Evolutionary conservation across 140 eudicot genomes (phyloP), one percentile per base, ranked within the genome.

Genomic region (Ambrosia hybrid): DNA sequence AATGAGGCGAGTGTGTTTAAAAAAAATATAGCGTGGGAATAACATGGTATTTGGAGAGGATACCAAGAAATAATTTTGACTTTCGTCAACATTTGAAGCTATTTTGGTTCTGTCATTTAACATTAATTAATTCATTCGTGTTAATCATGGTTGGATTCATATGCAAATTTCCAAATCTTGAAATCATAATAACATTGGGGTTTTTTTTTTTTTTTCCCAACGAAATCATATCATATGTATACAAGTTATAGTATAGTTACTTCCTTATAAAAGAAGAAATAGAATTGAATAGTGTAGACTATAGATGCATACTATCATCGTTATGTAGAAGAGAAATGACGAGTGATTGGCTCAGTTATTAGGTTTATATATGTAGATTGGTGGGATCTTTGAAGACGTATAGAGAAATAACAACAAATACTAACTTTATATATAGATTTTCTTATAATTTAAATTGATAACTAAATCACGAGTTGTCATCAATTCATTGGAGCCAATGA

Each of bases 11-110:
- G 76, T 51, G 65, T 51, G 36, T 36, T 69, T 16, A 17, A 49
- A 13, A 49, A 13, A 60, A 68, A 16, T 15, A 7, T 59, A 68
- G 57, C 46, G 70, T 58, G 75, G 75, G 38, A 69, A 37, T 36
- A 37, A 74, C 71, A 49, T 76, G 81, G 76, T 53, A 55, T 66
- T 49, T 66, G 69, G 45, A 57, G 33, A 67, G 46, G 57, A 30
- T 76, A 17, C 75, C 75, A 76, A 58, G 39, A 68, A 67, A 57
- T 39, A 2, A 58, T 33, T 65, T 66, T 48, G 70, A 67, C 80
- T 75, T 67, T 30, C 51, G 33, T 62, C 78, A 62, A 63, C 63
- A 16, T 55, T 57, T 17, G 75, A 39, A 39, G 73, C 64, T 14
- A 38, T 68, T n/a, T 68, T 52, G 17, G 38, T 43, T 39, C 75